These are phyloP conservation scores for Verticillium klebahnii DNA, from an alignment of 2,329 filamentous ascomycete genomes.

Conservation along the genomic window DNA sequence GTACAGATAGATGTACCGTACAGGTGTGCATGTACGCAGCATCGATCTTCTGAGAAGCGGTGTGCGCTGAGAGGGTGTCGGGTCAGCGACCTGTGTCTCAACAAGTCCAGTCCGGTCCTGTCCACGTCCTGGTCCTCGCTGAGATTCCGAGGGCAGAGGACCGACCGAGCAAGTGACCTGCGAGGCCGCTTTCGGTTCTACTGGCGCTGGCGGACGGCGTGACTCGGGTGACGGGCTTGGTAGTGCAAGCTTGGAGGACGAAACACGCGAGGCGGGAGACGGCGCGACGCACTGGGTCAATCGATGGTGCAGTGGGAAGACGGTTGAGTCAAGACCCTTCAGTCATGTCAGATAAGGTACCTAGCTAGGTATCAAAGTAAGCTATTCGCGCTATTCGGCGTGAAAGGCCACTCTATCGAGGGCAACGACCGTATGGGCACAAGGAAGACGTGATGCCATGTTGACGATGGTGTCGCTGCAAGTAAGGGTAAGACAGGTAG, in stretches of 20 bases:
- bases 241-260: neutral
- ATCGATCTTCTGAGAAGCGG: neutral
- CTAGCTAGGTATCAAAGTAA: neutral
- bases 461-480: too few relatives aligned
- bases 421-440: too few relatives aligned
- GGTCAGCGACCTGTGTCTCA: neutral
- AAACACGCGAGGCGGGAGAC: neutral
- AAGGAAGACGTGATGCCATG: too few relatives aligned
- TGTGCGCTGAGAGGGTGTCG: neutral
- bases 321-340: neutral
- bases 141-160: neutral
- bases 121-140: neutral
- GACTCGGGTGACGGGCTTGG: neutral
- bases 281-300: neutral
- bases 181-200: neutral
- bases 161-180: neutral
- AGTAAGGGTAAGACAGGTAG: too few relatives aligned
- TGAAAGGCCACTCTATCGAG: too few relatives aligned
- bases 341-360: neutral
- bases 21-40: neutral
- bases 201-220: neutral
- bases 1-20: neutral
- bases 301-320: neutral
- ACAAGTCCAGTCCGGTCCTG: neutral
- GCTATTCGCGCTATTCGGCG: too few relatives aligned